These are phyloP conservation scores for Polygonum aviculare DNA, from an alignment of 148 eudicot genomes.

Conservation along the genomic window DNA sequence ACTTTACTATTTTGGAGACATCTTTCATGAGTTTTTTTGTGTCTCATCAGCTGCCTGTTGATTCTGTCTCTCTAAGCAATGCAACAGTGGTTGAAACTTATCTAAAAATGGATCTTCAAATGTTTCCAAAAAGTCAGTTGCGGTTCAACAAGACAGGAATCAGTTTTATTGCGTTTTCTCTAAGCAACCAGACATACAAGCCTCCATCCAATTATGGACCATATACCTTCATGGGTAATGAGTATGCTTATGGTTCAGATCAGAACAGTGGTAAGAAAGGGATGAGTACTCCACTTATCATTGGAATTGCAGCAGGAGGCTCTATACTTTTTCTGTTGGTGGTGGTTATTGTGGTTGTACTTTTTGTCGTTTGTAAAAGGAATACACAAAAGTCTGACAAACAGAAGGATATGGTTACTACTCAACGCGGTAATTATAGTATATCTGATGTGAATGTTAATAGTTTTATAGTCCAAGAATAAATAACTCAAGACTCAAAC, in stretches of 20 bases:
- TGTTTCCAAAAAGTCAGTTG: constrained; percentile 53
- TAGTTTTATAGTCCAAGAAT: neutral
- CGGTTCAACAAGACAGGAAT: constrained; percentile 57
- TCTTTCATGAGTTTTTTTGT: neutral
- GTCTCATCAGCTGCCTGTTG: constrained; percentile 8
- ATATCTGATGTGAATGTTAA: neutral
- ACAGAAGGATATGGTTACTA: neutral
- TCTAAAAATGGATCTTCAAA: constrained; percentile 57
- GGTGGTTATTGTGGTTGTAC: neutral
- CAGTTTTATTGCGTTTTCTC: constrained; percentile 56
- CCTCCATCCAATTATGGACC: constrained; percentile 80
- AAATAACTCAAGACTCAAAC: neutral
- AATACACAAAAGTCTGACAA: neutral
- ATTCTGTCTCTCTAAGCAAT: constrained; percentile 8
- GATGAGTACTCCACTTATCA: constrained; percentile 2
- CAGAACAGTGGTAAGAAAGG: neutral
- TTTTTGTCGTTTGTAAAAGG: neutral
- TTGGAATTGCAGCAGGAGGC: constrained; percentile 2
- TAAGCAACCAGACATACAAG: constrained; percentile 80
- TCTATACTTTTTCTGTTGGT: neutral
- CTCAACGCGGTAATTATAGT: neutral
- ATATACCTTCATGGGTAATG: constrained; percentile 62
- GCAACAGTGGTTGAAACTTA: constrained; percentile 37
- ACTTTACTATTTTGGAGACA: neutral
- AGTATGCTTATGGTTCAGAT: constrained; percentile 26